Conservation (phyloP, 2,329 filamentous ascomycete species). For the Colletotrichum filicis region DNA sequence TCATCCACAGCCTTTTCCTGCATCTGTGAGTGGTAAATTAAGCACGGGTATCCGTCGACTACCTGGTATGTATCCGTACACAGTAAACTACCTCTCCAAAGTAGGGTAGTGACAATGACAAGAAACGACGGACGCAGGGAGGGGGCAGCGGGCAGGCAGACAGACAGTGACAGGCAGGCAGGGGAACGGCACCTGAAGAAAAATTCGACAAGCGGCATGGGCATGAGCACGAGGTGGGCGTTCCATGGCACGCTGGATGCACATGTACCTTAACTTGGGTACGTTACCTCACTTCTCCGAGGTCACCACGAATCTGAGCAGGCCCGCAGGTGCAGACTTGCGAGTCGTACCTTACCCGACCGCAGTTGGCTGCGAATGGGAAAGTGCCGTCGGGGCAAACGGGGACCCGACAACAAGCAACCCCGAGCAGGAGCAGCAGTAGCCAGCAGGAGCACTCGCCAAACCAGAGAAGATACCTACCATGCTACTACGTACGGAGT, state of each 20-base stretch:
- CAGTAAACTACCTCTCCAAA: too few relatives aligned
- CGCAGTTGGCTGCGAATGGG: not conserved
- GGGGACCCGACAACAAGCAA: not conserved
- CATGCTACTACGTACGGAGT: too few relatives aligned
- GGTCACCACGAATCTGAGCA: too few relatives aligned
- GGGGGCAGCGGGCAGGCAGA: not conserved
- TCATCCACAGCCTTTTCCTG: not conserved
- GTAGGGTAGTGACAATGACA: not conserved
- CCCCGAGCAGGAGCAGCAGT: not conserved
- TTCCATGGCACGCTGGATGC: too few relatives aligned
- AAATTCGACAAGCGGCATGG: slow-evolving; percentile 4
- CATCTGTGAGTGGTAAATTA: not conserved
- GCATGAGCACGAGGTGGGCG: too few relatives aligned
- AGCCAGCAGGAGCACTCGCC: not conserved
- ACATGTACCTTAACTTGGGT: too few relatives aligned
- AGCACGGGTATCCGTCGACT: not conserved
- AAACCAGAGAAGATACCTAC: not conserved
- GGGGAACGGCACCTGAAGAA: slow-evolving; percentile 3
- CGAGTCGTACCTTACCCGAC: too few relatives aligned
- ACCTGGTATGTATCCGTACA: not conserved
- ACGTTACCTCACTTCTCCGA: too few relatives aligned
- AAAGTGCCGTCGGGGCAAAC: not conserved
- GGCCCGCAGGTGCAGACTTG: too few relatives aligned
- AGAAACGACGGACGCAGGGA: not conserved
- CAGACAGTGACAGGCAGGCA: not conserved